Conservation (phyloP, 768 basidiomycete species). For the Amanita subjunquillea region DNA sequence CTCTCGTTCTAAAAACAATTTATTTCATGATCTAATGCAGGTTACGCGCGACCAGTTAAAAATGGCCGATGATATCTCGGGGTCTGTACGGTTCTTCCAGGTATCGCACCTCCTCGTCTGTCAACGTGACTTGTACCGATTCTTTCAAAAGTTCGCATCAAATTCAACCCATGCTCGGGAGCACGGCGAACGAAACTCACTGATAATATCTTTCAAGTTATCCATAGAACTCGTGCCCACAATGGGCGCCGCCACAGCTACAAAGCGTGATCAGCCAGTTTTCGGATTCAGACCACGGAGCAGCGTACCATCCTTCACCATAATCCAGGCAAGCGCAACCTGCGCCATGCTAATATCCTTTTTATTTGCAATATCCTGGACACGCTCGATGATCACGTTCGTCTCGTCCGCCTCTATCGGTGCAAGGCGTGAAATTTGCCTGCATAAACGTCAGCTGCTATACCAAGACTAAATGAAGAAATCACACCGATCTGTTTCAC, state of each 20-base stretch:
- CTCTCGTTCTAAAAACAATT: no score
- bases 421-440: not conserved
- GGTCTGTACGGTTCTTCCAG: slow-evolving; percentile 46
- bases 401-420: no score
- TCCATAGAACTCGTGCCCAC: slow-evolving; percentile 43
- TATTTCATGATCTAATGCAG: no score
- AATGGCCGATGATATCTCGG: slow-evolving; percentile 33
- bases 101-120: slow-evolving; percentile 44
- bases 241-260: slow-evolving; percentile 46
- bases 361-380: slow-evolving; percentile 22
- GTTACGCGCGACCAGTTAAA: no score
- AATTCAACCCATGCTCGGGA: not conserved
- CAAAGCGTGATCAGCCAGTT: not conserved
- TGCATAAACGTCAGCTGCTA: not conserved
- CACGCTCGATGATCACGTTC: slow-evolving; percentile 18
- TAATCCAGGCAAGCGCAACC: no score
- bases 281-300: not conserved
- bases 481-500: not conserved
- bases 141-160: not conserved
- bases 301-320: slow-evolving; percentile 12
- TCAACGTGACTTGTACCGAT: slow-evolving; percentile 37
- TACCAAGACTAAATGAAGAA: not conserved
- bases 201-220: slow-evolving; percentile 38
- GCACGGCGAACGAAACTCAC: slow-evolving; percentile 13
- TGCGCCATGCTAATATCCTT: no score